Percentiles rank a stretch among this genome's conserved stretches.
phyloP scores from a whole-genome alignment of 2,329 filamentous ascomycete species.

The Aspergillus vadensis region DNA sequence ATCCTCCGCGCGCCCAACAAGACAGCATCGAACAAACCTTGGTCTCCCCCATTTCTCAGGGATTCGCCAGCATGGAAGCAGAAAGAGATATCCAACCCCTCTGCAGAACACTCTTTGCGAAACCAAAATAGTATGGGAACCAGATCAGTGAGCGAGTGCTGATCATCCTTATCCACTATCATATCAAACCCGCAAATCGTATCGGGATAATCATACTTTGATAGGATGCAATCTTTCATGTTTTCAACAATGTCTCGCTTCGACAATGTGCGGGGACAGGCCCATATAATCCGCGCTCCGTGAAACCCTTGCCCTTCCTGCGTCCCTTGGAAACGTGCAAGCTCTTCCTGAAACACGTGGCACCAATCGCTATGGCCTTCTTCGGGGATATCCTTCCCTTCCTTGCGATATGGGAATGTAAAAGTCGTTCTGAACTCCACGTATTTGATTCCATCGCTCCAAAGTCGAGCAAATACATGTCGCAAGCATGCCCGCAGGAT shows the following conservation, averaged over 20 bases:
- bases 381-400: slow-evolving; percentile 67
- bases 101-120: slow-evolving; percentile 76
- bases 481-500: slow-evolving; percentile 78
- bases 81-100: slow-evolving; percentile 82
- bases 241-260: slow-evolving; percentile 70
- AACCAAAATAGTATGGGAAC: slow-evolving; percentile 92
- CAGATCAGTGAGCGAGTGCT: slow-evolving; percentile 73
- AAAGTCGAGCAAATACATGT: slow-evolving; percentile 68
- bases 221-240: slow-evolving; percentile 85
- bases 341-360: slow-evolving; percentile 72
- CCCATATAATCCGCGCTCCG: slow-evolving; percentile 85
- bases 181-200: slow-evolving; percentile 86
- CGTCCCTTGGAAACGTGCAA: slow-evolving; percentile 71
- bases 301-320: slow-evolving; percentile 76
- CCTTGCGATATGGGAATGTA: slow-evolving; percentile 67
- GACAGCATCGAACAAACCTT: slow-evolving; percentile 87
- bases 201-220: slow-evolving; percentile 76
- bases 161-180: slow-evolving; percentile 82
- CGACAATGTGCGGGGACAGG: slow-evolving; percentile 65
- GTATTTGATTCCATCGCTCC: slow-evolving; percentile 82
- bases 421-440: slow-evolving; percentile 81
- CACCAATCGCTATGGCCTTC: slow-evolving; percentile 70
- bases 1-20: slow-evolving; percentile 85
- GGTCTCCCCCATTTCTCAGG: slow-evolving; percentile 77
- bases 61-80: slow-evolving; percentile 95